A percentile compares a stretch with the other conserved stretches of the same genome.
phyloP scores from a whole-genome alignment of 2,329 filamentous ascomycete genomes.

The Paraphoma sp. region DNA sequence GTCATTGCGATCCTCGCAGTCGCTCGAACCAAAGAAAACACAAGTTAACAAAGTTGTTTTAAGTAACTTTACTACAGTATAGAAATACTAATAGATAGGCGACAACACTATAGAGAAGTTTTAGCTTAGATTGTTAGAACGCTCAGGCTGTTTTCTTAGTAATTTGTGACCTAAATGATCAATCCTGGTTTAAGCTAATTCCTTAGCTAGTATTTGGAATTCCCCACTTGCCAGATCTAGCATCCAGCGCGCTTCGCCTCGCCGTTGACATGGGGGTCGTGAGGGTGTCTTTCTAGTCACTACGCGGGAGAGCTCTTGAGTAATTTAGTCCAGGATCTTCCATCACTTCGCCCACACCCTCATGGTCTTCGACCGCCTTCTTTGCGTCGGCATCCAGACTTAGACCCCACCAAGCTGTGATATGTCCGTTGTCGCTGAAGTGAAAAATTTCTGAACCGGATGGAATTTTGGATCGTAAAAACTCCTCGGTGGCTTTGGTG shows the following conservation, averaged over 20 bases:
- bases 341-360: slow-evolving; percentile 1
- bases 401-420: slow-evolving; percentile 2
- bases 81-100: too few relatives aligned
- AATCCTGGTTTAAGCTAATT: too few relatives aligned
- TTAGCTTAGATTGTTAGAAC: too few relatives aligned
- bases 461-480: slow-evolving; percentile 2
- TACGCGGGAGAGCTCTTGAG: slow-evolving; percentile 2
- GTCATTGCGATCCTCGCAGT: too few relatives aligned
- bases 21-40: too few relatives aligned
- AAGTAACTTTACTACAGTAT: too few relatives aligned
- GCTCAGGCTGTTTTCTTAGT: too few relatives aligned
- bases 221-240: slow-evolving; percentile 3
- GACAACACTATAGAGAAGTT: too few relatives aligned
- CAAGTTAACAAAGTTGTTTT: too few relatives aligned
- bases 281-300: slow-evolving; percentile 2
- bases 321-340: slow-evolving; percentile 3
- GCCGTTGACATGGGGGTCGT: not conserved
- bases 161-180: too few relatives aligned
- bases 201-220: too few relatives aligned
- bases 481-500: slow-evolving; percentile 4
- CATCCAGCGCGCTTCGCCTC: slow-evolving; percentile 1
- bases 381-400: slow-evolving; percentile 2
- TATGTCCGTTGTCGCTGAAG: not conserved
- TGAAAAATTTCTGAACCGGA: not conserved
- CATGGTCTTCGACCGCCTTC: not conserved